Conservation (phyloP, 768 basidiomycete genomes). For the Boletus fagicola region DNA sequence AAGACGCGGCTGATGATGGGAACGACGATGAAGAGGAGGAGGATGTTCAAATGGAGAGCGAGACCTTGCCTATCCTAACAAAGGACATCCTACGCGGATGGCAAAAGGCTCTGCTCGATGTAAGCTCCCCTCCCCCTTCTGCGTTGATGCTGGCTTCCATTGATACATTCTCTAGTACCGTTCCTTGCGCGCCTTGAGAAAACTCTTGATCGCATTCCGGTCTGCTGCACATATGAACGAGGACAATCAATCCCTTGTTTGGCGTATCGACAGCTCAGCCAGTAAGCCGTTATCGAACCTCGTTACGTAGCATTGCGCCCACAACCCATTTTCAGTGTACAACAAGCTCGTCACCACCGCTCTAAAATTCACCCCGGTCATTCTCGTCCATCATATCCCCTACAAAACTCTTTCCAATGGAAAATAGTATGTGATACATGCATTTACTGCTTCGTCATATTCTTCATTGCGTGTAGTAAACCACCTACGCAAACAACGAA, state of each 20-base stretch:
- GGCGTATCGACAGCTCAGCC: conserved; percentile 79
- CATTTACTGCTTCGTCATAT: neutral
- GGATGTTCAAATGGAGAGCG: conserved; percentile 43
- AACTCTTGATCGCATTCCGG: conserved; percentile 86
- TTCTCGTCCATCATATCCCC: conserved; percentile 84
- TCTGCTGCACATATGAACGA: conserved; percentile 89
- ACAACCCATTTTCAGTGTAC: conserved; percentile 60
- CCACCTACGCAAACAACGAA: conserved; percentile 77
- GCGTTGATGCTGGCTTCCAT: neutral
- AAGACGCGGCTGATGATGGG: conserved; percentile 48
- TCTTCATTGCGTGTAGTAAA: conserved; percentile 56
- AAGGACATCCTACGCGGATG: conserved; percentile 70
- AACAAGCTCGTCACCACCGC: conserved; percentile 87
- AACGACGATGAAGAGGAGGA: conserved; percentile 47
- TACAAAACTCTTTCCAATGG: conserved; percentile 81
- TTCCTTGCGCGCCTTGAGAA: conserved; percentile 80
- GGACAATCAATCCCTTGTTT: conserved; percentile 74
- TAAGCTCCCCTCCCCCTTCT: conserved; percentile 31
- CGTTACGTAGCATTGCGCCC: neutral
- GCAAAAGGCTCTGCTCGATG: conserved; percentile 89
- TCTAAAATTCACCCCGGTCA: conserved; percentile 85
- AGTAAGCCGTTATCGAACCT: conserved; percentile 13
- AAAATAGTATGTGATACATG: conserved; percentile 64
- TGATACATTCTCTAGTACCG: conserved; percentile 55
- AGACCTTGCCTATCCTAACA: conserved; percentile 56